These are phyloP conservation scores for Colletotrichum cuscutae DNA, from an alignment of 2,329 filamentous ascomycete genomes.

Conservation along the genomic window DNA sequence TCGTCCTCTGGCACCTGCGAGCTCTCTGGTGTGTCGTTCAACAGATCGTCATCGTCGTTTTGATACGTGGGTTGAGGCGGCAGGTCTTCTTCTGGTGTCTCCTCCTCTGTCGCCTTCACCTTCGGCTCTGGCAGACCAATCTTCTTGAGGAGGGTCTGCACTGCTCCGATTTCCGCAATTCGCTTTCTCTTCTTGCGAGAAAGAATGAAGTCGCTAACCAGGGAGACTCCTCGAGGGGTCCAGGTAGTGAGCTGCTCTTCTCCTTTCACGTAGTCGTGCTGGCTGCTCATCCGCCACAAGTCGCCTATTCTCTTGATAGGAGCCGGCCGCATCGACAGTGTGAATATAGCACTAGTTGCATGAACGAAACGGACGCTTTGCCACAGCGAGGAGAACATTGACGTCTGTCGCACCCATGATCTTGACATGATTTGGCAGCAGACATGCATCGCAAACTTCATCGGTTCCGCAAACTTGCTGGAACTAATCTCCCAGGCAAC, in stretches of 20 bases:
- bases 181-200: conserved; percentile 79
- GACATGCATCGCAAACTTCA: conserved; percentile 85
- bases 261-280: conserved; percentile 95
- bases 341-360: conserved; percentile 88
- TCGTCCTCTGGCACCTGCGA: conserved; percentile 54
- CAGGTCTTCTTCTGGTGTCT: conserved; percentile 49
- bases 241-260: conserved; percentile 88
- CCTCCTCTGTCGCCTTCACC: conserved; percentile 44
- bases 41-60: conserved; percentile 65
- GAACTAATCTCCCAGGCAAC: conserved; percentile 89
- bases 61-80: conserved; percentile 52
- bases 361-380: conserved; percentile 87
- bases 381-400: conserved; percentile 88
- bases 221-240: conserved; percentile 88
- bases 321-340: conserved; percentile 84
- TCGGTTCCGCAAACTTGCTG: conserved; percentile 84
- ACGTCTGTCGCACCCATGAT: conserved; percentile 85
- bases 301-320: conserved; percentile 93
- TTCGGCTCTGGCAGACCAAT: conserved; percentile 60
- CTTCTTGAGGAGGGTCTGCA: conserved; percentile 72
- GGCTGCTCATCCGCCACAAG: conserved; percentile 95
- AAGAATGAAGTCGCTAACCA: conserved; percentile 88
- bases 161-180: conserved; percentile 82
- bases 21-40: conserved; percentile 66
- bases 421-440: conserved; percentile 86